Conservation (phyloP, 2,329 filamentous ascomycete genomes). For the Paecilomyces formosus region DNA sequence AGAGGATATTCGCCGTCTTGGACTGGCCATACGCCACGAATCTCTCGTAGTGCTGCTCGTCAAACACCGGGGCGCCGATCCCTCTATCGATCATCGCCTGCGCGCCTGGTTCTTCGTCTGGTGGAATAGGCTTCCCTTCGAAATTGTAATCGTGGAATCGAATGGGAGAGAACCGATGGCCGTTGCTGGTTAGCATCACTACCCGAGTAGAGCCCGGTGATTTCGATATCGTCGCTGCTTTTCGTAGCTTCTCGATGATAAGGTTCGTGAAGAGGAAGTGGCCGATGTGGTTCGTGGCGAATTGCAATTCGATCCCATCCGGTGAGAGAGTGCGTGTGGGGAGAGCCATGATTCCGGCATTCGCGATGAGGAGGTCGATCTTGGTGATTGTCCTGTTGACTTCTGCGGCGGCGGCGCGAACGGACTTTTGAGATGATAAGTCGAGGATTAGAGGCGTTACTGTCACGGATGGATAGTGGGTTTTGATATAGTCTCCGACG, state of each 20-base stretch:
- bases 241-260: slow-evolving; percentile 10
- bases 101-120: slow-evolving; percentile 12
- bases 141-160: slow-evolving; percentile 28
- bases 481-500: slow-evolving; percentile 7
- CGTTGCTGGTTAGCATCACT: slow-evolving; percentile 19
- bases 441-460: slow-evolving; percentile 6
- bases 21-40: slow-evolving; percentile 12
- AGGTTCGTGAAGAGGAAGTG: slow-evolving; percentile 20
- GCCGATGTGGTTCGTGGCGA: slow-evolving; percentile 13
- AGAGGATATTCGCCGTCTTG: slow-evolving; percentile 42
- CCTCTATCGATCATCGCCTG: slow-evolving; percentile 14
- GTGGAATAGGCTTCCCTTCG: slow-evolving; percentile 12
- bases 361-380: slow-evolving; percentile 9
- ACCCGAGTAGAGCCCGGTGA: slow-evolving; percentile 12
- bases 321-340: slow-evolving; percentile 3
- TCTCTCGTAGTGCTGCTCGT: slow-evolving; percentile 3
- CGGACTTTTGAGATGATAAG: slow-evolving; percentile 4
- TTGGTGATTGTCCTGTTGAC: slow-evolving; percentile 1
- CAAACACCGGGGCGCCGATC: background rate
- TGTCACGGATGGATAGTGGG: background rate
- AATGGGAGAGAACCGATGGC: slow-evolving; percentile 19
- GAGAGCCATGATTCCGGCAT: slow-evolving; percentile 7
- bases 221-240: slow-evolving; percentile 3
- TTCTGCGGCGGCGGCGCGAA: slow-evolving; percentile 5
- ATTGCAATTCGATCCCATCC: slow-evolving; percentile 21